Evolutionary conservation across 2,329 filamentous ascomycete genomes (phyloP), one percentile per base, ranked within the genome.

Genomic region (Periconia sp.): DNA sequence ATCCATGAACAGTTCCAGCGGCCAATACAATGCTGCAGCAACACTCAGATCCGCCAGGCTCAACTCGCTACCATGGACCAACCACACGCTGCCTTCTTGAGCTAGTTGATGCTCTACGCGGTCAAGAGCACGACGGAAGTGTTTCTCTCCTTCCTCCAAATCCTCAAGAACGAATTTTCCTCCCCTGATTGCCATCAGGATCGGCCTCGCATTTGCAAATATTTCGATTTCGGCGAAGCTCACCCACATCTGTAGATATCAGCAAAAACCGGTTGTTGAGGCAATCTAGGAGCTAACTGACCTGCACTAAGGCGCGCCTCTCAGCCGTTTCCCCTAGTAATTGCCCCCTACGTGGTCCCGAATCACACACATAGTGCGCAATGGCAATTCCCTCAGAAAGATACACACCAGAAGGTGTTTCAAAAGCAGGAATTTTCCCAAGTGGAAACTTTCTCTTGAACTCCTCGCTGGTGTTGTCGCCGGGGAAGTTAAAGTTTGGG

Each of bases 391-490:
- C 72, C 57, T 82, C 80, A 54, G 74, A 62, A 27, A 83, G 47
- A 58, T 57, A 66, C 62, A 80, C 75, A 44, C 80, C 80, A 58
- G 81, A 78, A 18, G 77, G 69, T 33, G 71, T 72, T 60, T 79
- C 77, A 49, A 82, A 76, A 41, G 74, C 74, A 10, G 81, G 81
- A 9, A 82, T 76, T 62, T 82, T 82, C 61, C 79, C 80, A 40
- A 80, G 63, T 11, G 80, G 79, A 68, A 82, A 82, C 59, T 82
- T 82, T 67, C 76, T 55, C 14, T 78, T 65, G 70, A 76, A 82
- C 3, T 78, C 77, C 3, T 76, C 69, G n/a, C 68, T 71, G 42
- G 65, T 63, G 72, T 81, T 82, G 55, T 74, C 75, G 45, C 71
- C 65, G 50, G 69, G 64, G 58, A 79, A 73, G 41, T 67, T 54